phyloP scores from a whole-genome alignment of 192 early-diverging fungal genomes.

The Glomus cerebriforme region DNA sequence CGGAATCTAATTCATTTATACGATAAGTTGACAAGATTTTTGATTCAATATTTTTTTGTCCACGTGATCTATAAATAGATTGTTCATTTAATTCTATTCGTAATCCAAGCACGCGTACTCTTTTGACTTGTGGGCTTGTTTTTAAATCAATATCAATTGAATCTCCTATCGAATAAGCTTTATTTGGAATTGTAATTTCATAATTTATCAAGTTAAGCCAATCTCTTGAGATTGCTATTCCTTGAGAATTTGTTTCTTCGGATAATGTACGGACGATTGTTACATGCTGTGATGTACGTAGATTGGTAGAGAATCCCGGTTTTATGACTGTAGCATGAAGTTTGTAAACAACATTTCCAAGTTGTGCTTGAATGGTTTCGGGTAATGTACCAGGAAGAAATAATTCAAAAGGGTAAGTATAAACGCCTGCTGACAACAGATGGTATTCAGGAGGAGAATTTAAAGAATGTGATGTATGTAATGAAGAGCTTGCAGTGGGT shows the following conservation, averaged over 20 bases:
- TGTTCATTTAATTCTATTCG: constrained; percentile 3
- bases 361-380: constrained; percentile 35
- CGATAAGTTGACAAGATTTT: background rate
- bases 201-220: constrained; percentile 38
- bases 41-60: background rate
- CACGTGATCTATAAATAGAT: background rate
- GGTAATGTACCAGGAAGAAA: constrained; percentile 41
- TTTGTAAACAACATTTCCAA: constrained; percentile 38
- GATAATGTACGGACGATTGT: constrained; percentile 54
- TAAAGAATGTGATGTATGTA: background rate
- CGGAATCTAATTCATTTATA: background rate
- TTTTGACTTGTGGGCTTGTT: constrained; percentile 48
- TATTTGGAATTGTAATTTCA: constrained; percentile 54
- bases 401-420: constrained; percentile 40
- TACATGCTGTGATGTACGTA: constrained; percentile 36
- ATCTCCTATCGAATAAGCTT: constrained; percentile 52
- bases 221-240: constrained; percentile 39
- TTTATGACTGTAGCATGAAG: constrained; percentile 32
- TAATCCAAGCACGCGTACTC: constrained; percentile 16
- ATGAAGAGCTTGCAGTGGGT: background rate
- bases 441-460: constrained; percentile 22
- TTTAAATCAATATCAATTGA: constrained; percentile 47
- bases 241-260: constrained; percentile 52
- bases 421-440: constrained; percentile 33
- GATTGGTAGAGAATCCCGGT: constrained; percentile 46